Evolutionary conservation across 2,329 filamentous ascomycete genomes (phyloP).

Genomic region (Hypoxylon sp.): DNA sequence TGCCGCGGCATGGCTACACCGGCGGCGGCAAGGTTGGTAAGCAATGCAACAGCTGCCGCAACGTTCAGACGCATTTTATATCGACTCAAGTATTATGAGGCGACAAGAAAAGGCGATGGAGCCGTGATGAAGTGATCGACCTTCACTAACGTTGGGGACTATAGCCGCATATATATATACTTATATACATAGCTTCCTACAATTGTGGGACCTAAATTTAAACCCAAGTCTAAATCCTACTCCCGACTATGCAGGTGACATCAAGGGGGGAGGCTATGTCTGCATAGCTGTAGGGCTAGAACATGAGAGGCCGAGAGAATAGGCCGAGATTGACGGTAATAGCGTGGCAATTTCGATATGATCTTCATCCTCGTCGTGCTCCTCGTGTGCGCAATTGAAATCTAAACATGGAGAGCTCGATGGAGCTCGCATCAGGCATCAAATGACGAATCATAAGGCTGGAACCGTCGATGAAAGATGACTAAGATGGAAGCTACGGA

Average conservation of each 20-base stretch:
- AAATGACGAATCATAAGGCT: conserved; percentile 6
- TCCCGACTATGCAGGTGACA: conserved; percentile 19
- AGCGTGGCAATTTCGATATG: conserved; percentile 16
- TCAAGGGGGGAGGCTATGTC: conserved; percentile 21
- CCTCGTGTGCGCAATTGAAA: conserved; percentile 8
- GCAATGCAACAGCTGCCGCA: conserved; percentile 32
- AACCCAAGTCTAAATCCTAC: conserved; percentile 36
- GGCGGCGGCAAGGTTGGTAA: conserved; percentile 34
- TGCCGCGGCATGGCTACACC: conserved; percentile 34
- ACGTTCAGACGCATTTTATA: conserved; percentile 44
- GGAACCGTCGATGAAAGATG: conserved; percentile 17
- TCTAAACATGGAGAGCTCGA: background rate
- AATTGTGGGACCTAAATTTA: conserved; percentile 24
- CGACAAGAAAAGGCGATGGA: conserved; percentile 10
- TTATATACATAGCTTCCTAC: conserved; percentile 12
- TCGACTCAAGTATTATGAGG: conserved; percentile 2
- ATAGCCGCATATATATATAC: conserved; percentile 20
- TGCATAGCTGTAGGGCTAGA: conserved; percentile 23
- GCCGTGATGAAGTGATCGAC: conserved; percentile 26
- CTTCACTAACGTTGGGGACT: background rate
- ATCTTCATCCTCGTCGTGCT: conserved; percentile 10
- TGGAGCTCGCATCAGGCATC: conserved; percentile 8
- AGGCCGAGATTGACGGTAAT: conserved; percentile 15
- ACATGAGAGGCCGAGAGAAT: conserved; percentile 14
- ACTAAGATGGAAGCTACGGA: conserved; percentile 24